Percentiles rank a stretch among this genome's conserved stretches.
Evolutionary conservation across 108 stramenopile species (phyloP).

Genomic region (Nitzschia sp.): DNA sequence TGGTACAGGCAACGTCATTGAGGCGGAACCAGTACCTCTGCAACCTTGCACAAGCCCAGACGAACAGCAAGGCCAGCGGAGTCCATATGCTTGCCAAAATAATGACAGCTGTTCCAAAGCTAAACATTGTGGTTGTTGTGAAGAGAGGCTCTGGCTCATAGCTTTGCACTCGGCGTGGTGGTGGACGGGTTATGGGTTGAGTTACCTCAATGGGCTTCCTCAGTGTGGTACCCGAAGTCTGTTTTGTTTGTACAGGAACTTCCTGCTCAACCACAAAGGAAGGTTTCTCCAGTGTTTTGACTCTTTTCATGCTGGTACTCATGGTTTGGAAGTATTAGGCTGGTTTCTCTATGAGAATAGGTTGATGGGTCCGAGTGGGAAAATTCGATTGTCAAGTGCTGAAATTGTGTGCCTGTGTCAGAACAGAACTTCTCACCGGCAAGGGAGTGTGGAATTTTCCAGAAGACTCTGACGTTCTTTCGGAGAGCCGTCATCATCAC

Average conservation of each 20-base stretch:
- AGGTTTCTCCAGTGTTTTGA: not conserved
- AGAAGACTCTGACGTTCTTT: too few relatives aligned
- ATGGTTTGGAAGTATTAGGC: not conserved
- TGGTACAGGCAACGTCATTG: conserved; percentile 52
- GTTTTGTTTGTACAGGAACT: not conserved
- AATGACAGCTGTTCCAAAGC: conserved; percentile 8
- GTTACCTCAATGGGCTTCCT: conserved; percentile 6
- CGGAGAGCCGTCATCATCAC: too few relatives aligned
- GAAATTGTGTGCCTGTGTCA: too few relatives aligned
- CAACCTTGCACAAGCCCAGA: conserved; percentile 19
- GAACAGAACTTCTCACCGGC: too few relatives aligned
- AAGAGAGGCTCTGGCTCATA: conserved; percentile 15
- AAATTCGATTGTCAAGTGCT: too few relatives aligned
- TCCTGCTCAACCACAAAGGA: conserved; percentile 1
- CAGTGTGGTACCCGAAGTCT: not conserved
- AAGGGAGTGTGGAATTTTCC: too few relatives aligned
- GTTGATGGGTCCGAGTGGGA: too few relatives aligned
- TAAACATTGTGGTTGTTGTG: conserved; percentile 11
- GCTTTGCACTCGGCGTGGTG: not conserved
- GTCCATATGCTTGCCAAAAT: conserved; percentile 32
- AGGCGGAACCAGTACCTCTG: conserved; percentile 52
- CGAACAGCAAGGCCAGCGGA: conserved; percentile 29
- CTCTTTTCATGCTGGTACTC: conserved; percentile 5
- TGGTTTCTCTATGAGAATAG: too few relatives aligned
- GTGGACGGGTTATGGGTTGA: not conserved